Base-by-base conservation (phyloP, 129 eudicot species). In the Artemisia tridentata region DNA sequence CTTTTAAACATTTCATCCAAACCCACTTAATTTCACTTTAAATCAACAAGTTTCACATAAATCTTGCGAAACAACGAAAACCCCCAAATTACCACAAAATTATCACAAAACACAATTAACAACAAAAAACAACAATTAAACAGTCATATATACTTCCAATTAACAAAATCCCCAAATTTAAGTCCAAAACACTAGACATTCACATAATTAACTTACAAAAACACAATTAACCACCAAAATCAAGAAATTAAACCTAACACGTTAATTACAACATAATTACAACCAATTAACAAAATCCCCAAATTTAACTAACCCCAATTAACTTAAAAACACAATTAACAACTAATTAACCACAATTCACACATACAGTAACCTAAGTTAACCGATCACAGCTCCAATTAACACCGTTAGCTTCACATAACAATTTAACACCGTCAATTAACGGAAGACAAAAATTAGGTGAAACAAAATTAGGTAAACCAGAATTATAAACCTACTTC, bases 381-480 rank as follows among this genome's bases (percentile, higher is more conserved):
- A 16, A 64, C 65, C 50, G 41, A n/a, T 70, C 57, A 29, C 10
- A 60, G 47, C 67, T 67, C 61, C 43, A 65, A 18, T 68, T 41
- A 56, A 75, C 48, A 49, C 55, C 20, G 1, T 27, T 17, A 17
- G 43, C 67, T 46, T 56, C 65, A 31, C 34, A 48, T 46, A 65
- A 34, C 29, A 56, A 55, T n/a, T 43, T 58, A 34, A 66, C 9
- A n/a, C 2, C 45, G 45, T 38, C 1, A 38, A 38, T 1, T 38
- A 38, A 38, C 45, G 45, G 45, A 38, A 8, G 11, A 16, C 47
- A 47, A 18, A 29, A 75, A 52, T 51, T 58, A 16, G 69, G 60
- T 60, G 38, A 49, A 48, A 38, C n/a, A 61, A 76, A 76, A 76
- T 76, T 76, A 76, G 80, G 80, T 76, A 60, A 76, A 69, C 63